A percentile compares a stretch with the other conserved stretches of the same genome.
These are phyloP conservation scores for Boletus rex-veris DNA, from an alignment of 768 basidiomycete genomes.

Conservation along the genomic window DNA sequence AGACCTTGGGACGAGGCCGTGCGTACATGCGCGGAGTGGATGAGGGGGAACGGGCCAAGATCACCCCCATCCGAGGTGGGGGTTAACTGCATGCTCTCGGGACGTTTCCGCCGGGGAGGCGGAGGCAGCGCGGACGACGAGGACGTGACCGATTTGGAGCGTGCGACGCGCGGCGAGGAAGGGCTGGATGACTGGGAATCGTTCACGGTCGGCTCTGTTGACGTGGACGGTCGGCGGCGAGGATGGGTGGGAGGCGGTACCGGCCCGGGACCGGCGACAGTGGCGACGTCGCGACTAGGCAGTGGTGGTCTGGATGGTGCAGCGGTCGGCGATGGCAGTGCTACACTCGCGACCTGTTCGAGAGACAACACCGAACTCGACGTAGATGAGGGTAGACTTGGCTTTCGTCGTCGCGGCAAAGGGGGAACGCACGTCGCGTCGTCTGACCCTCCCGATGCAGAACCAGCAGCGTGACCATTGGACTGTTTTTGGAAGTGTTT, in stretches of 20 bases:
- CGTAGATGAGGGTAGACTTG: slow-evolving; percentile 34
- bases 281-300: slow-evolving; percentile 19
- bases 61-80: slow-evolving; percentile 14
- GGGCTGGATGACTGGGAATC: slow-evolving; percentile 27
- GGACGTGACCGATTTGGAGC: slow-evolving; percentile 52
- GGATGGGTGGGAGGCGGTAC: slow-evolving; percentile 54
- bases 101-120: slow-evolving; percentile 49
- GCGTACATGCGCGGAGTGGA: slow-evolving; percentile 6
- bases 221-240: slow-evolving; percentile 39
- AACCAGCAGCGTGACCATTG: background rate
- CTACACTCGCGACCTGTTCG: slow-evolving; percentile 42
- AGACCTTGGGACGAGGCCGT: slow-evolving; percentile 26
- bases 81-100: slow-evolving; percentile 61
- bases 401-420: slow-evolving; percentile 35
- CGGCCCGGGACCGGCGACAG: slow-evolving; percentile 25
- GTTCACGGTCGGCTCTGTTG: slow-evolving; percentile 21
- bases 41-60: too few relatives aligned
- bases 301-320: slow-evolving; percentile 21
- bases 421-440: slow-evolving; percentile 26
- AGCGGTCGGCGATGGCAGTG: slow-evolving; percentile 16
- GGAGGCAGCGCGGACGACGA: slow-evolving; percentile 40
- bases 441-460: slow-evolving; percentile 19
- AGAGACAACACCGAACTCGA: slow-evolving; percentile 37
- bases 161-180: slow-evolving; percentile 39
- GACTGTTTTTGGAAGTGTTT: slow-evolving; percentile 13